Conservation (phyloP, 2,329 filamentous ascomycete species). For the Talaromyces funiculosus region DNA sequence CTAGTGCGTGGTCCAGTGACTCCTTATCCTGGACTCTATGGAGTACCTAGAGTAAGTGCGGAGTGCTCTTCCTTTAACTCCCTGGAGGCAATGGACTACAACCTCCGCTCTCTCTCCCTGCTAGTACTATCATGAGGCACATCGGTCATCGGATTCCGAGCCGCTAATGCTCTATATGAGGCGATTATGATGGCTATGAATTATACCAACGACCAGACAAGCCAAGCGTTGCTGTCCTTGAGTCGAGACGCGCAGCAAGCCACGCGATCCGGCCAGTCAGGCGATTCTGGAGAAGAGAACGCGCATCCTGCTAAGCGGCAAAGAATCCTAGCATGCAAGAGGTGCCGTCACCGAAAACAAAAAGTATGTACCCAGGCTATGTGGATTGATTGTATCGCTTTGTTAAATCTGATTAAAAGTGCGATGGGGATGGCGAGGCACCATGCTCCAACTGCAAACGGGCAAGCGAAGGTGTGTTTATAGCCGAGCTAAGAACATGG, state of each 20-base stretch:
- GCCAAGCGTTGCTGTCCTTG: neutral
- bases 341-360: neutral
- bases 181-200: neutral
- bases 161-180: neutral
- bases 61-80: neutral
- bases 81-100: neutral
- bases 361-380: neutral
- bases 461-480: neutral
- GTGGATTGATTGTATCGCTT: neutral
- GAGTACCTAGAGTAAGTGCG: neutral
- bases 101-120: neutral
- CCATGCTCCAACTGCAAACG: neutral
- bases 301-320: neutral
- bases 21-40: too few species aligned
- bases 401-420: neutral
- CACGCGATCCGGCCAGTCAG: neutral
- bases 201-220: neutral
- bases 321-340: neutral
- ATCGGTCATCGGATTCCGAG: neutral
- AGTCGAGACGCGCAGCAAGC: neutral
- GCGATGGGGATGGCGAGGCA: neutral
- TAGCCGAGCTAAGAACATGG: neutral
- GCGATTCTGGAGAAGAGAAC: neutral
- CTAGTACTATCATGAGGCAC: neutral
- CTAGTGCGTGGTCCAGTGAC: neutral